Evolutionary conservation across 2,329 filamentous ascomycete genomes (phyloP).

Genomic region (Fusarium odoratissimum): DNA sequence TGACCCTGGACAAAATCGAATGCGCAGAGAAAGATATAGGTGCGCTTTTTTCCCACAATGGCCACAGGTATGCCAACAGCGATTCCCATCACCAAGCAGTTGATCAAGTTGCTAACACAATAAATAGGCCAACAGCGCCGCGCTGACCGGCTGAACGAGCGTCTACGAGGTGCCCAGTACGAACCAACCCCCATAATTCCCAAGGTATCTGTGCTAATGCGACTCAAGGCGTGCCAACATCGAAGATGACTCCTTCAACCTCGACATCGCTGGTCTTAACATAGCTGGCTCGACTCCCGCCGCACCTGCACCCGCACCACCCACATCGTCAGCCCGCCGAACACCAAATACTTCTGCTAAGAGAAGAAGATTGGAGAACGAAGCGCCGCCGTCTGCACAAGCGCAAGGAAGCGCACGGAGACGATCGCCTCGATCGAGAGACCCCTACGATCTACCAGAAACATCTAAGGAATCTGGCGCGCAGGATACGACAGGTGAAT

Average conservation of each 20-base stretch:
- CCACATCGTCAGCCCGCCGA: conserved; percentile 49
- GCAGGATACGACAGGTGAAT: conserved; percentile 14
- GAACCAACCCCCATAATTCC: conserved; percentile 29
- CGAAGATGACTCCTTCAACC: conserved; percentile 69
- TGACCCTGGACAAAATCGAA: background rate
- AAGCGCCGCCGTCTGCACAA: conserved; percentile 25
- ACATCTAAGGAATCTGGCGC: conserved; percentile 46
- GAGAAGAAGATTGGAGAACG: conserved; percentile 53
- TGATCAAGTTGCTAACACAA: conserved; percentile 9
- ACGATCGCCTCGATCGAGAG: conserved; percentile 35
- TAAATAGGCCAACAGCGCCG: conserved; percentile 59
- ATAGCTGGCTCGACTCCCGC: conserved; percentile 39
- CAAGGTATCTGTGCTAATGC: background rate
- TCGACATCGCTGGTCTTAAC: conserved; percentile 60
- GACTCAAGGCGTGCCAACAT: conserved; percentile 63
- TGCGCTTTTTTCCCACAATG: conserved; percentile 43
- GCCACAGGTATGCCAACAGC: conserved; percentile 48
- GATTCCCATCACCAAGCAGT: background rate
- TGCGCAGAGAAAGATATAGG: conserved; percentile 9
- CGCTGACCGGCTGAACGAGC: conserved; percentile 72
- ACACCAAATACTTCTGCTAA: conserved; percentile 63
- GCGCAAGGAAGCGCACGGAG: conserved; percentile 17
- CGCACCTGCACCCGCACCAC: conserved; percentile 38
- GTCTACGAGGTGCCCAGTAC: conserved; percentile 73
- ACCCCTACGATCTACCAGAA: conserved; percentile 47